phyloP scores from a whole-genome alignment of 169 alveolate genomes.

The Eimeria acervulina region DNA sequence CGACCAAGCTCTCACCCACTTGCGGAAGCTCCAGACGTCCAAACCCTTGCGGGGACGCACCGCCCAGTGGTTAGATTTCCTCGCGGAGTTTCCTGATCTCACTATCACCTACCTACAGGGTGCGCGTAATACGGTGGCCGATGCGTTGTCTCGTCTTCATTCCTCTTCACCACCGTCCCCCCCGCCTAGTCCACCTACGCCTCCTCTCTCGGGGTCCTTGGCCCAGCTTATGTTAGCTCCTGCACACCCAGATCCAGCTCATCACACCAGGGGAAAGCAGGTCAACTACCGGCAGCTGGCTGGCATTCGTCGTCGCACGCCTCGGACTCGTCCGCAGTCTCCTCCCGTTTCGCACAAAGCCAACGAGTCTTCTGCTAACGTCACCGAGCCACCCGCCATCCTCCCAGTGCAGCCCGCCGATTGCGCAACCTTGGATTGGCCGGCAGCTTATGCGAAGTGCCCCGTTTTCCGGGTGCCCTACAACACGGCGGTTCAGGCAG shows the following conservation, averaged over 20 bases:
- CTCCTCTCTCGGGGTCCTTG: too few relatives aligned
- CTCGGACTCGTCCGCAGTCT: background rate
- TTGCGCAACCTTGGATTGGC: background rate
- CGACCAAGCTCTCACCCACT: background rate
- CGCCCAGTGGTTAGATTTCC: background rate
- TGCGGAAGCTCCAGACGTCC: background rate
- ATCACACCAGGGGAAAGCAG: background rate
- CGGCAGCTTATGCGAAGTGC: background rate
- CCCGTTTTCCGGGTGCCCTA: background rate
- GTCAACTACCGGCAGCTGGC: conserved; percentile 23
- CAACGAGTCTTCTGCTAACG: background rate
- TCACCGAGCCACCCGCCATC: background rate
- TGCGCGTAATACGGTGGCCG: background rate
- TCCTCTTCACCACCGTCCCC: too few relatives aligned
- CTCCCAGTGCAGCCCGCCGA: background rate
- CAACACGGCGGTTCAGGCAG: background rate
- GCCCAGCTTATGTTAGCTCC: too few relatives aligned
- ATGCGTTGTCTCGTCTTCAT: background rate
- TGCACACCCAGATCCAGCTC: background rate
- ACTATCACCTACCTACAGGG: background rate
- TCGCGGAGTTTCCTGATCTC: background rate
- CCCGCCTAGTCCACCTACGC: too few relatives aligned
- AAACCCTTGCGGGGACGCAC: background rate
- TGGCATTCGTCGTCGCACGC: background rate
- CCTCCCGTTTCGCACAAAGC: background rate